phyloP scores from a whole-genome alignment of 2,329 filamentous ascomycete species.

The Camptophora hylomeconis region DNA sequence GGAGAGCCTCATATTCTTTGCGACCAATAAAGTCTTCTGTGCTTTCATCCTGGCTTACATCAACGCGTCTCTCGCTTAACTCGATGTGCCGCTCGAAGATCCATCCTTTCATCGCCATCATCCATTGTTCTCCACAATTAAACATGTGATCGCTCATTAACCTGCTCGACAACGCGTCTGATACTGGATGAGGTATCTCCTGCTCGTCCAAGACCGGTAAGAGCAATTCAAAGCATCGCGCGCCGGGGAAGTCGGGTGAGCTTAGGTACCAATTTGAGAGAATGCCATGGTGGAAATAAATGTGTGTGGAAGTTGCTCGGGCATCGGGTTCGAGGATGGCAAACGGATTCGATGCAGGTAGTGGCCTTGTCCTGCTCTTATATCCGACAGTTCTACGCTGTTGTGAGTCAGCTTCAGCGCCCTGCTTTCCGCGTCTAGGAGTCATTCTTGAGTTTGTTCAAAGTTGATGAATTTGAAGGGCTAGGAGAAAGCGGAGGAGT shows the following conservation, averaged over 20 bases:
- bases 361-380: too few species aligned
- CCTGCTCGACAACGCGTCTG: constrained; percentile 1
- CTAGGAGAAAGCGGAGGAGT: too few species aligned
- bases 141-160: constrained; percentile 6
- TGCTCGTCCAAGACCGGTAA: constrained; percentile 3
- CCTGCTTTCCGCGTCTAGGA: too few species aligned
- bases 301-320: constrained; percentile 50
- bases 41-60: too few species aligned
- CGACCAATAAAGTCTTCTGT: too few species aligned
- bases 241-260: constrained; percentile 3
- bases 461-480: too few species aligned
- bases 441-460: too few species aligned
- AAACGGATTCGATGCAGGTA: too few species aligned
- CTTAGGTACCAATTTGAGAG: constrained; percentile 53
- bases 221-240: constrained; percentile 3
- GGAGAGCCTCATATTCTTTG: too few species aligned
- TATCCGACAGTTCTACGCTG: too few species aligned
- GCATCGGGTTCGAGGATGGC: constrained; percentile 1
- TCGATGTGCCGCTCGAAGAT: constrained; percentile 6
- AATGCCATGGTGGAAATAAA: constrained; percentile 85
- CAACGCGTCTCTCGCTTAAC: too few species aligned
- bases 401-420: too few species aligned
- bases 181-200: constrained; percentile 4
- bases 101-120: constrained; percentile 12
- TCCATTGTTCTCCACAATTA: constrained; percentile 9